A percentile compares a stretch with the other conserved stretches of the same genome.
Conservation (phyloP, 257 asterid species). For the Ophiorrhiza pumila region DNA sequence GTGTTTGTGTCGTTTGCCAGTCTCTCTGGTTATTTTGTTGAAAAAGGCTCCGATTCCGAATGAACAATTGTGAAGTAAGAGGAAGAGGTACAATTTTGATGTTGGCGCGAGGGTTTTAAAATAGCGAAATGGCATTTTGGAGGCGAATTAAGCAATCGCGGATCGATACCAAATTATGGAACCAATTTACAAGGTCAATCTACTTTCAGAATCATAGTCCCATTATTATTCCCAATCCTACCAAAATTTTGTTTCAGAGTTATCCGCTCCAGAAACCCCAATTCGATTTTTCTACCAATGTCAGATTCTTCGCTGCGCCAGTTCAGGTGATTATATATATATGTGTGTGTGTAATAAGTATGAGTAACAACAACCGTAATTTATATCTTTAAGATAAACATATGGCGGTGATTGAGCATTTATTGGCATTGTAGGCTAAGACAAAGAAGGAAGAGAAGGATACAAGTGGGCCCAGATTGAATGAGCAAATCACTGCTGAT, state of each 20-base stretch:
- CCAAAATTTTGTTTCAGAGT: conserved; percentile 21
- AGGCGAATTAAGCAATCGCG: conserved; percentile 54
- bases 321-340: conserved; percentile 42
- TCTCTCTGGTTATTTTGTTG: too few species aligned
- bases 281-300: conserved; percentile 29
- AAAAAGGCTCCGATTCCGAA: too few species aligned
- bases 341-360: neutral
- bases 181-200: conserved; percentile 28
- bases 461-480: conserved; percentile 51
- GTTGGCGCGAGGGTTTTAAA: too few species aligned
- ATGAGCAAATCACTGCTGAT: conserved; percentile 54
- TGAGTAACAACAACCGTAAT: neutral
- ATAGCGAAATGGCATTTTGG: conserved; percentile 67
- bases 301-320: conserved; percentile 66
- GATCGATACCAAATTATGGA: conserved; percentile 24
- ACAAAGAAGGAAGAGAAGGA: conserved; percentile 51
- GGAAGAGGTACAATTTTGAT: too few species aligned
- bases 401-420: neutral
- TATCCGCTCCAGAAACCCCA: conserved; percentile 23
- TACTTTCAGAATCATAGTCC: conserved; percentile 29
- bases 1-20: too few species aligned
- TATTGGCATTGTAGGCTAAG: conserved; percentile 26
- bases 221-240: conserved; percentile 20
- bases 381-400: neutral
- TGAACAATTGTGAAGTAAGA: too few species aligned